Evolutionary conservation across 768 basidiomycete genomes (phyloP).

Genomic region (Leucosporidium yakuticum): DNA sequence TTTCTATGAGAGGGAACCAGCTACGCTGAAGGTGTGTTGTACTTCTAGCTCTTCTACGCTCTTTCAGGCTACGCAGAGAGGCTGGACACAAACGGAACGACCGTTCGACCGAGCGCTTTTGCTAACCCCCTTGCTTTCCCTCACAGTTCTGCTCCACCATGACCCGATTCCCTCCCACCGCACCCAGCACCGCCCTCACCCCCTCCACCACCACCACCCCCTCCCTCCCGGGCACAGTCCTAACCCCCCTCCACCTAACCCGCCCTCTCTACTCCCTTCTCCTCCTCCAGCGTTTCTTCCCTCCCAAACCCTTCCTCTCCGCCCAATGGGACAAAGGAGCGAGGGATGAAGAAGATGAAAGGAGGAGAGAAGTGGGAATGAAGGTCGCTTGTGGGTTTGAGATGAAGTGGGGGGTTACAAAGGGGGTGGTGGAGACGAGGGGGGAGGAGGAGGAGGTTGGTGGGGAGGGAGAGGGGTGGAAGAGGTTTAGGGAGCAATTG

Average conservation of each 20-base stretch:
- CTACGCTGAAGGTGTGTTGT: conserved; percentile 6
- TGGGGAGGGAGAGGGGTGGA: conserved; percentile 7
- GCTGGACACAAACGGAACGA: no score
- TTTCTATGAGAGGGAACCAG: conserved; percentile 65
- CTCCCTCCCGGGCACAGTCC: conserved; percentile 44
- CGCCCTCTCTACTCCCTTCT: conserved; percentile 91
- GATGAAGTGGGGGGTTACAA: conserved; percentile 47
- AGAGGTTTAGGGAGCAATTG: background rate
- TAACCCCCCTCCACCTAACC: conserved; percentile 68
- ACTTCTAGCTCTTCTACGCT: no score
- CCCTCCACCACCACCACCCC: conserved; percentile 49
- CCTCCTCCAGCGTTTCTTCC: conserved; percentile 81
- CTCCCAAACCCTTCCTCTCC: conserved; percentile 72
- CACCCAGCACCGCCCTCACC: conserved; percentile 45
- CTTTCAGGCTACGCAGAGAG: no score
- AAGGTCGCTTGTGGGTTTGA: conserved; percentile 97
- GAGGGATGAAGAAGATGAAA: conserved; percentile 52
- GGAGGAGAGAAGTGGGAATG: conserved; percentile 81
- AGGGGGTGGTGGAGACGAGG: background rate
- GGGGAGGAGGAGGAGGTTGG: background rate
- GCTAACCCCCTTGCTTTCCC: background rate
- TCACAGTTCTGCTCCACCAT: conserved; percentile 75
- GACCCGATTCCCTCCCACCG: conserved; percentile 76
- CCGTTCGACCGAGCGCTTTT: no score
- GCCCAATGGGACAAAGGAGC: conserved; percentile 45